phyloP scores from a whole-genome alignment of 768 basidiomycete genomes.

The Hygrophorus russula region DNA sequence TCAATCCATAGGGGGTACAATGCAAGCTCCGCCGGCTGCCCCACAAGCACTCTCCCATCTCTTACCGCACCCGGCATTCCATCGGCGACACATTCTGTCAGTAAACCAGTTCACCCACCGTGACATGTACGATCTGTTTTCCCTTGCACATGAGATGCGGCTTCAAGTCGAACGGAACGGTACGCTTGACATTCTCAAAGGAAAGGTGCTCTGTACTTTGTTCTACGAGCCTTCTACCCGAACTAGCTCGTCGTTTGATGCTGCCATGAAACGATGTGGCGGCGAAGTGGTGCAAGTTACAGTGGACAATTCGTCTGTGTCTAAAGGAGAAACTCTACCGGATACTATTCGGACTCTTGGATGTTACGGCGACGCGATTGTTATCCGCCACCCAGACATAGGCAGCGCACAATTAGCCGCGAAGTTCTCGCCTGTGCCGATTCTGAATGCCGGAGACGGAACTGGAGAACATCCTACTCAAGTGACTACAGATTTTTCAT shows the following conservation, averaged over 20 bases:
- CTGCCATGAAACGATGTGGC: constrained; percentile 97
- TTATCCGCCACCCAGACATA: constrained; percentile 87
- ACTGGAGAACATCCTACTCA: constrained; percentile 96
- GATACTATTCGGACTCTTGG: constrained; percentile 92
- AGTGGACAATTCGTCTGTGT: constrained; percentile 75
- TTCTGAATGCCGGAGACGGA: constrained; percentile 96
- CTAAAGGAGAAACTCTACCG: constrained; percentile 86
- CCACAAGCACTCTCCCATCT: constrained; percentile 35
- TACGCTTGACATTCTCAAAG: constrained; percentile 78
- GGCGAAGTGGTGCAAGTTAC: constrained; percentile 87
- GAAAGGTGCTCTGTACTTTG: constrained; percentile 80
- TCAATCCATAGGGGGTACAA: constrained; percentile 14
- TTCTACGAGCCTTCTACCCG: constrained; percentile 98
- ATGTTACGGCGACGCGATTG: constrained; percentile 92
- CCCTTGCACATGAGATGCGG: constrained; percentile 93
- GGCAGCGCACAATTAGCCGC: constrained; percentile 95
- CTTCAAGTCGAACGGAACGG: constrained; percentile 90
- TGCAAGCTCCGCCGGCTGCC: constrained; percentile 16
- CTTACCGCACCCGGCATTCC: constrained; percentile 75
- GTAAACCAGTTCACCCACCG: constrained; percentile 88
- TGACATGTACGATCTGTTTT: constrained; percentile 90
- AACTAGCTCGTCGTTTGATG: constrained; percentile 92
- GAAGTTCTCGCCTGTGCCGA: constrained; percentile 89
- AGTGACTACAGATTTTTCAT: constrained; percentile 28
- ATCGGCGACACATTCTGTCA: constrained; percentile 84